phyloP scores from a whole-genome alignment of 2,329 filamentous ascomycete species.

The Paramyrothecium roridum region DNA sequence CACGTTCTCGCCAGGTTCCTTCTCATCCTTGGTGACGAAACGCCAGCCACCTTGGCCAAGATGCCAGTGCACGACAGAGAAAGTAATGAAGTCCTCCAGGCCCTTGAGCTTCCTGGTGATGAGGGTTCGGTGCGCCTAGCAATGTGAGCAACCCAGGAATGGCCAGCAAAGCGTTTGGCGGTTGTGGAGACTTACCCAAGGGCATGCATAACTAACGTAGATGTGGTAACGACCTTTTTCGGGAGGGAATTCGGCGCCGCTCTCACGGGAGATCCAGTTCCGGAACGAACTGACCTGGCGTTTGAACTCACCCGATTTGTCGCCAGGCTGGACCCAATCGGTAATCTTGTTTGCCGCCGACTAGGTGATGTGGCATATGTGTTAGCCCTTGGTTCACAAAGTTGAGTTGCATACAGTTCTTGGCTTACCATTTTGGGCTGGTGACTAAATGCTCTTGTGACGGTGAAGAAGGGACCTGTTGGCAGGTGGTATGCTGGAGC shows the following conservation, averaged over 20 bases:
- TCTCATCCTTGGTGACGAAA: constrained; percentile 65
- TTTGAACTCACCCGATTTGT: constrained; percentile 89
- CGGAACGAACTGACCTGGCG: constrained; percentile 81
- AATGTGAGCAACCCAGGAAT: not conserved
- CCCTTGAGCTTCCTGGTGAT: constrained; percentile 91
- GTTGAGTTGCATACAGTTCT: not conserved
- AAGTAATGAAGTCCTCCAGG: constrained; percentile 76
- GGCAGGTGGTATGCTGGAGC: no score
- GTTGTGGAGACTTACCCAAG: constrained; percentile 57
- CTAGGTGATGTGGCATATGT: not conserved
- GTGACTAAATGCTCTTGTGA: not conserved
- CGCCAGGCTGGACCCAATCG: constrained; percentile 75
- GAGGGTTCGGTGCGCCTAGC: constrained; percentile 72
- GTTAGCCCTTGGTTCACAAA: not conserved
- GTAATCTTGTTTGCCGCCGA: constrained; percentile 52
- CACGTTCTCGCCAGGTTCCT: constrained; percentile 58
- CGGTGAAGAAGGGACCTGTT: not conserved
- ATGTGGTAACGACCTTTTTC: constrained; percentile 93
- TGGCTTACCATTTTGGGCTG: not conserved
- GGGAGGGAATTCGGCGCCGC: constrained; percentile 72
- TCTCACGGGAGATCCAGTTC: constrained; percentile 70
- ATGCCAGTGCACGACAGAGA: constrained; percentile 90
- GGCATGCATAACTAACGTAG: constrained; percentile 91
- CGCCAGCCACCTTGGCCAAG: constrained; percentile 74
- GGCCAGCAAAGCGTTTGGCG: not conserved